These are phyloP conservation scores for Talaromyces funiculosus DNA, from an alignment of 2,329 filamentous ascomycete species.

Conservation along the genomic window DNA sequence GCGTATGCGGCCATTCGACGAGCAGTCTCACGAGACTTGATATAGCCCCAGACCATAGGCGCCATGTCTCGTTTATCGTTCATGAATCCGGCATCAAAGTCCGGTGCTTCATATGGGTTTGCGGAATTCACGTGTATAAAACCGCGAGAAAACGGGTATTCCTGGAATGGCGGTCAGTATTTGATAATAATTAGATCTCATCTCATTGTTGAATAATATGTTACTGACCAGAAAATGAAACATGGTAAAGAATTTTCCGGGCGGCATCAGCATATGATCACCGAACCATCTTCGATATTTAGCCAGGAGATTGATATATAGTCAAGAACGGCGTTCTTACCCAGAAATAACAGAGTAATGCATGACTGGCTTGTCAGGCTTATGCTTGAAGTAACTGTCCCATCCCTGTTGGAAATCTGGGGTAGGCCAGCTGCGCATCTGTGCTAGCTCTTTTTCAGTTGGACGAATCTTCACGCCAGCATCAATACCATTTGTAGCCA, in stretches of 20 bases:
- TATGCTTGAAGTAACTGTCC: slow-evolving; percentile 78
- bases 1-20: slow-evolving; percentile 72
- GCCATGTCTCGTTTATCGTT: slow-evolving; percentile 81
- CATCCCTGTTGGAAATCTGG: slow-evolving; percentile 69
- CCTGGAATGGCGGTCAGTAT: slow-evolving; percentile 24
- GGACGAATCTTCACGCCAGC: slow-evolving; percentile 74
- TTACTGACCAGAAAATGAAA: slow-evolving; percentile 62
- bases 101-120: slow-evolving; percentile 66
- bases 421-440: slow-evolving; percentile 68
- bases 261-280: slow-evolving; percentile 57
- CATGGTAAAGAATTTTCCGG: slow-evolving; percentile 78
- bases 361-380: slow-evolving; percentile 82
- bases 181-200: neutral
- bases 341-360: slow-evolving; percentile 73
- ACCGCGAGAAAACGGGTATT: slow-evolving; percentile 71
- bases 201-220: neutral
- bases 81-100: slow-evolving; percentile 80
- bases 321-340: neutral
- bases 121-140: slow-evolving; percentile 65
- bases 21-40: slow-evolving; percentile 75
- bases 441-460: slow-evolving; percentile 59
- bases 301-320: neutral
- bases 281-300: slow-evolving; percentile 29
- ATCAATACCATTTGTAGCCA: slow-evolving; percentile 74
- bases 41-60: slow-evolving; percentile 78